These are phyloP conservation scores for Coniosporium tulheliwenetii DNA, from an alignment of 2,329 filamentous ascomycete genomes.

Conservation along the genomic window DNA sequence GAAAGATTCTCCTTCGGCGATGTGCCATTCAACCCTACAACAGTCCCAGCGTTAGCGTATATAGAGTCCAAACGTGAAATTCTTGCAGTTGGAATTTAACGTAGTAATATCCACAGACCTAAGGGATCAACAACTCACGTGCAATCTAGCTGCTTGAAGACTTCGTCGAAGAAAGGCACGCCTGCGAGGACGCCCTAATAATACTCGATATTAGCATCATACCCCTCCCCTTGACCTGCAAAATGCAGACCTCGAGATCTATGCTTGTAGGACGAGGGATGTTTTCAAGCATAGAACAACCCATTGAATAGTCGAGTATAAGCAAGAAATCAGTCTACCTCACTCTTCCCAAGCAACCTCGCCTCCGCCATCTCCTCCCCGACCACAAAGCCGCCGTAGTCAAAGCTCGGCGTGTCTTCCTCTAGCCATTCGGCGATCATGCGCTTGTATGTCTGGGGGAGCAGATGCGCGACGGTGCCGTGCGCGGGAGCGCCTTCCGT, in stretches of 20 bases:
- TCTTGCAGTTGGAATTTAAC: too few relatives aligned
- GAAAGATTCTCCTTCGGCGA: slow-evolving; percentile 57
- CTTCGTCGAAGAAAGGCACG: slow-evolving; percentile 87
- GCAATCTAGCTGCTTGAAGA: slow-evolving; percentile 81
- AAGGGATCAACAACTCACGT: slow-evolving; percentile 27
- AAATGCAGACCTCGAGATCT: too few relatives aligned
- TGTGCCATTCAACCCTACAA: slow-evolving; percentile 65
- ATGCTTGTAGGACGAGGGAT: too few relatives aligned
- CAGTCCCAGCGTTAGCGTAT: background rate
- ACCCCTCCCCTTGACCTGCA: too few relatives aligned
- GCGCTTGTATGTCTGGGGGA: slow-evolving; percentile 73
- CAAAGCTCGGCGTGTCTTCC: slow-evolving; percentile 91
- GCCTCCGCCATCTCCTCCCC: slow-evolving; percentile 44
- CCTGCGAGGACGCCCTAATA: slow-evolving; percentile 66
- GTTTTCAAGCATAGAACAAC: slow-evolving; percentile 3
- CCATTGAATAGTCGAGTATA: too few relatives aligned
- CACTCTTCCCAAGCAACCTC: slow-evolving; percentile 40
- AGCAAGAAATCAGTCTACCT: slow-evolving; percentile 17
- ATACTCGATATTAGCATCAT: too few relatives aligned
- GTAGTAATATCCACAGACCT: too few relatives aligned
- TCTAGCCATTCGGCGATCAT: slow-evolving; percentile 74
- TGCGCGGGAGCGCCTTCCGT: slow-evolving; percentile 39
- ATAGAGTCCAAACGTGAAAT: too few relatives aligned
- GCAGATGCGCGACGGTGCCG: slow-evolving; percentile 53
- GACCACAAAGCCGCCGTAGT: slow-evolving; percentile 95